Base-by-base conservation (phyloP, 2,329 filamentous ascomycete genomes). In the Penicillium glabrum region DNA sequence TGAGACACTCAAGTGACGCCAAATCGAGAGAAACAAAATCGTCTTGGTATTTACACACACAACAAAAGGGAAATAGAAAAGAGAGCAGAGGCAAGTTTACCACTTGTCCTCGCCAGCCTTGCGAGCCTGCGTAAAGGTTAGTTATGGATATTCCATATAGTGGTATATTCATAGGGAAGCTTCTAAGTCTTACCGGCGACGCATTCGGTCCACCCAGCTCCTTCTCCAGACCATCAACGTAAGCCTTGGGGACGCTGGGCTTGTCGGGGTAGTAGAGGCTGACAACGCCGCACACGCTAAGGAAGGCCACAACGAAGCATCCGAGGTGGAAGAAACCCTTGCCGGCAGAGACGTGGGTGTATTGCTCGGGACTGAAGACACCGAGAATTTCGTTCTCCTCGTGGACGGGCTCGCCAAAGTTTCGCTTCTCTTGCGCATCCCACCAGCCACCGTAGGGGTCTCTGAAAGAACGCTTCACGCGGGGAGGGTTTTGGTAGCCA, bases 381-480 rank as follows among this genome's bases (percentile, higher is more conserved):
- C 92, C 93, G 56, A 98, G 82, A 56, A 92, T 83, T 75, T 99
- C 96, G 77, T 97, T 89, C 76, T 99, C 95, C 78, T 99, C 96
- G 77, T 99, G 93, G 51, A 96, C 86, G 13, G 93, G 91, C 78
- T 99, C 96, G 77, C 93, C 93, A 74, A 90, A 98, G 83, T 99
- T 98, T 70, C 95, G 87, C 74, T 93, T 88, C 77, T 98, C 95
- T 80, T 99, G 95, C 77, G 92, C 89, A 79, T 99, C 93, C 91
- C 92, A 98, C 91, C 92, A 99, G 72, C 91, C 88, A 72, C 78
- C 93, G 75, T 98, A 86, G 35, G 96, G 95, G 76, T 98, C 95
- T 74, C 95, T 91, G 80, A 91, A 90, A 76, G 92, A 88, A 67
- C 93, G 89, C 83, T 96, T 97, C 77, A 93, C 80, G 53, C 83